Base-by-base conservation (phyloP, 2,329 filamentous ascomycete species). In the Pseudogymnoascus sp. region DNA sequence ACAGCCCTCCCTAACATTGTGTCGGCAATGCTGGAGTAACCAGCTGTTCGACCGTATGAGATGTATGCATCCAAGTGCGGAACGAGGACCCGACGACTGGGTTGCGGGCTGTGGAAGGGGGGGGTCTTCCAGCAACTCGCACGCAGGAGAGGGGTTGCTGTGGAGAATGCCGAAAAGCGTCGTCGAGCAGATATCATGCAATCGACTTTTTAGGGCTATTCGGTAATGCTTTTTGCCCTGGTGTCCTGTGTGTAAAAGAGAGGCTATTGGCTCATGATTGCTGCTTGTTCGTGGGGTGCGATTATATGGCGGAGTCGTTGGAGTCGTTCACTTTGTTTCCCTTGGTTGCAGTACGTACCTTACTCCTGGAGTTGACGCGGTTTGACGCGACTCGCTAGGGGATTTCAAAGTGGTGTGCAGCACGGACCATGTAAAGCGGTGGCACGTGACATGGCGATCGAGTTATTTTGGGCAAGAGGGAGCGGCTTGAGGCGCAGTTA, bases 1-100 rank as follows among this genome's bases (percentile, higher is more conserved):
- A 65, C 63, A 25, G 72, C 73, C 50, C 71, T 66, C 23, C 62
- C 61, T 63, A 77, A 66, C 75, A 77, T 77, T 47, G 68, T 67
- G 64, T 68, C 69, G 63, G 68, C 69, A 61, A 72, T 72, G 21
- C 71, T 70, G 42, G 71, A 70, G 63, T 73, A 70, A 25, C 3
- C 21, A 25, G 23, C 38, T 65, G 44, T 61, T 37, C 28, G 59
- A 44, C n/a, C 56, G 60, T 62, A 63, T 65, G 66, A 66, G 72
- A 71, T 62, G 62, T 66, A 28, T 35, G 63, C 64, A 56, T 60
- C 60, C 12, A 61, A 65, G 4, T 12, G 18, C 60, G 11, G 62
- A 50, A 37, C 62, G 63, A 62, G 65, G 23, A 63, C 8, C 7
- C 1, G 62, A 61, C n/a, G 18, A 21, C 21, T 21, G 31, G 11